Evolutionary conservation across 2,329 filamentous ascomycete genomes (phyloP), one percentile per base, ranked within the genome.

Genomic region (Plectosphaerella sp.): DNA sequence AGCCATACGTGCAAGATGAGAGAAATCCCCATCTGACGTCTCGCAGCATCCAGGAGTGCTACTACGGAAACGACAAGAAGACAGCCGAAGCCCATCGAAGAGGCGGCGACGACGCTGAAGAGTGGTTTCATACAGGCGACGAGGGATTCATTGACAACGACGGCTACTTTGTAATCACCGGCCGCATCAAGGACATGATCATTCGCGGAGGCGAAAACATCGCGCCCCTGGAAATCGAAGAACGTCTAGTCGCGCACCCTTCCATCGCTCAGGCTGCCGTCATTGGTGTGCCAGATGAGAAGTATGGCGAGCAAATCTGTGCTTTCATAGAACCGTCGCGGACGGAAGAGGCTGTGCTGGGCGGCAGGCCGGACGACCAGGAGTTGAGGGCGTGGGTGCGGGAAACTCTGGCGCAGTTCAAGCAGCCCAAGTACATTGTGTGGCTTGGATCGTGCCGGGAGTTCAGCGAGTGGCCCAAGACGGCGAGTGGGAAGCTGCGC

Each of bases 41-140:
- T 12, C 8, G n/a, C 33, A 18, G 46, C n/a, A 35, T 48, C 24
- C 46, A 48, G 14, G 24, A 35, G 16, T 48, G 46, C 46, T 37
- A 48, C 46, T 37, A 35, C 33, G 33, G 46, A 6, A 48, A 48
- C 14, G 33, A 48, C 15, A 12, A 14, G 10, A 48, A 48, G 33
- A 48, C 46, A 33, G 46, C 46, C 16, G 46, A 48, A 28, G 46
- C 46, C 3, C 46, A 48, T 12, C 33, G 46, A 18, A 15, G 22
- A 14, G 46, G 14, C 5, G 28, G 18, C 11, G 46, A 48, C 16
- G 46, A 48, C 28, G 16, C 14, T 9, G n/a, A 36, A n/a, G 46
- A 20, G 39, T 96, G 91, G 90, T 91, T 95, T 87, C 72, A 85
- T 66, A 92, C 87, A 0, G 91, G 91, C 12, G 91, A 96, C 59